These are phyloP conservation scores for Prototheca cutis DNA, from an alignment of 163 green algal genomes.

Conservation along the genomic window DNA sequence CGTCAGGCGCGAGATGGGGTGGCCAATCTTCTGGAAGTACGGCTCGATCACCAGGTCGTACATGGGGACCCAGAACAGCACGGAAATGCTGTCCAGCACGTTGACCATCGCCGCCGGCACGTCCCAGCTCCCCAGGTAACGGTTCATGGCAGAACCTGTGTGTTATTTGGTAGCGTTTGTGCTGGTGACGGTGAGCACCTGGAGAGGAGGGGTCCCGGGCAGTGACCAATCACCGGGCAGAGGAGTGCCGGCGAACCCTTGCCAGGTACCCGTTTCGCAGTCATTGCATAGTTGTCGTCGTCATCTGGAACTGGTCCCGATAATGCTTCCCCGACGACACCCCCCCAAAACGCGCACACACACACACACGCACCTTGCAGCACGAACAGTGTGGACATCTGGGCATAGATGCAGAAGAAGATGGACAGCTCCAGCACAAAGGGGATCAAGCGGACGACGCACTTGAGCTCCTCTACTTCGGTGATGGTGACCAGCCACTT, in stretches of 20 bases:
- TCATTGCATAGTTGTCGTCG: no score
- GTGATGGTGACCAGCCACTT: conserved; percentile 19
- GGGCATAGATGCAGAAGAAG: conserved; percentile 23
- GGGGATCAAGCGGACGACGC: conserved; percentile 14
- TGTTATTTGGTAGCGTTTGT: not conserved
- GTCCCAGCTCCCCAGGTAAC: conserved; percentile 10
- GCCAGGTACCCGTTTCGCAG: no score
- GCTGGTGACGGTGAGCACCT: no score
- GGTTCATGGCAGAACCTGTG: conserved; percentile 4
- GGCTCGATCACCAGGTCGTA: conserved; percentile 29
- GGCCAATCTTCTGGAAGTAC: conserved; percentile 10
- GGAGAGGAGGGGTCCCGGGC: no score
- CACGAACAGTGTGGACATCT: conserved; percentile 38
- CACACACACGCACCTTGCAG: conserved; percentile 17
- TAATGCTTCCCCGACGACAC: no score
- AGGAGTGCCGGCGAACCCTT: no score
- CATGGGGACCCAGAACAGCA: conserved; percentile 30
- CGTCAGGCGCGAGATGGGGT: conserved; percentile 17
- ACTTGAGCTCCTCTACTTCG: conserved; percentile 33
- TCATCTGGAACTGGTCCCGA: no score
- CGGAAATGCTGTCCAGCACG: conserved; percentile 27
- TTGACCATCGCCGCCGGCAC: conserved; percentile 3
- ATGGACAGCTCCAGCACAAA: conserved; percentile 18
- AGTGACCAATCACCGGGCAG: no score
- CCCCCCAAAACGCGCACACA: not conserved